Percentiles rank a stretch among this genome's conserved stretches.
phyloP scores from a whole-genome alignment of 176 grass and related monocot species.

The Calamus simplicifolius region DNA sequence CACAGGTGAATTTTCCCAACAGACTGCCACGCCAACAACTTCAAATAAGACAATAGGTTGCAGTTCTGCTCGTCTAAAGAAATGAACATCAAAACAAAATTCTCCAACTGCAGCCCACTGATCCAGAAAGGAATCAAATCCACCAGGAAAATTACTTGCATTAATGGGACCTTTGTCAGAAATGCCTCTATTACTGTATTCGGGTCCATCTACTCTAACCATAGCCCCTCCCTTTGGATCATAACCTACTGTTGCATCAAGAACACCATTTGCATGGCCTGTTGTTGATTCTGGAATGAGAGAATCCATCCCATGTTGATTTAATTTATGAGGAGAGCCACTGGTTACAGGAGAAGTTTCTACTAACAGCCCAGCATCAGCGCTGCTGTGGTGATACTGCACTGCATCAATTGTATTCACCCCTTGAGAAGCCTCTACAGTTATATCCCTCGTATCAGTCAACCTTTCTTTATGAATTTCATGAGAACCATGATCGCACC shows the following conservation, averaged over 20 bases:
- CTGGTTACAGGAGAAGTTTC: too few relatives aligned
- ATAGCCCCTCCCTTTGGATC: too few relatives aligned
- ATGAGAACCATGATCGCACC: slow-evolving; percentile 19
- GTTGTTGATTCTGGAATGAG: too few relatives aligned
- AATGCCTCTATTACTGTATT: background rate
- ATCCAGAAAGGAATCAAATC: slow-evolving; percentile 71
- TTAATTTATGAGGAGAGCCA: too few relatives aligned
- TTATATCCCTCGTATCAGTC: slow-evolving; percentile 9
- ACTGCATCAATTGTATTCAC: slow-evolving; percentile 11
- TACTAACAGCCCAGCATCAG: background rate
- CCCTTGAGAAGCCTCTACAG: slow-evolving; percentile 15
- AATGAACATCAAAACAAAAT: slow-evolving; percentile 92
- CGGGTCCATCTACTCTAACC: background rate
- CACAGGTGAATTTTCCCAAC: slow-evolving; percentile 79
- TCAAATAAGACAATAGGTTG: slow-evolving; percentile 41
- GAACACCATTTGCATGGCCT: too few relatives aligned
- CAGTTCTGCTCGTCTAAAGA: slow-evolving; percentile 42
- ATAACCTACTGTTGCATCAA: too few relatives aligned
- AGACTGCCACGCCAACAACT: slow-evolving; percentile 78
- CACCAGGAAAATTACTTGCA: slow-evolving; percentile 61
- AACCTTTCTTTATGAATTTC: slow-evolving; percentile 7
- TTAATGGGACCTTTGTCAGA: slow-evolving; percentile 59
- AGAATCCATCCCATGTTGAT: too few relatives aligned
- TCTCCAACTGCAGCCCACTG: slow-evolving; percentile 58
- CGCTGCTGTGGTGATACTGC: slow-evolving; percentile 10